Evolutionary conservation across 2,329 filamentous ascomycete genomes (phyloP), one percentile per base, ranked within the genome.

Genomic region (Diaporthe eres): DNA sequence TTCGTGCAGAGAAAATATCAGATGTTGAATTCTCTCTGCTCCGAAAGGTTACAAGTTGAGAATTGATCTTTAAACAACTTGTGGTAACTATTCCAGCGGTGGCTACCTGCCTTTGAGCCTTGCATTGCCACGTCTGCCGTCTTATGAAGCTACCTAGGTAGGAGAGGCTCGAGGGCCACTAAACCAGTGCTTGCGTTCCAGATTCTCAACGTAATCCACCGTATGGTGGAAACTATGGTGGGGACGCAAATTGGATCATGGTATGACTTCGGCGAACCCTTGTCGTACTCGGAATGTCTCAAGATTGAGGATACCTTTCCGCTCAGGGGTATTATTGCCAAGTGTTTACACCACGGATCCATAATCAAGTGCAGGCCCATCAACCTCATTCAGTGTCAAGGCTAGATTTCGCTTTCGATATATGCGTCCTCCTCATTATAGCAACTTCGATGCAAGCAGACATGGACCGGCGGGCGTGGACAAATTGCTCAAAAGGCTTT

Each of bases 281-380:
- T 34, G 61, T 37, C 28, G 8, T n/a, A n/a, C 28, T 37, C 42
- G 17, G 12, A 49, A 19, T 67, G 61, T 67, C 61, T 67, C 61
- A 67, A 67, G n/a, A 49, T 47, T 31, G 61, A 67, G 44, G 61
- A 67, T n/a, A 51, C 28, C 63, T 51, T 53, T 37, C 13, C 47
- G 8, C 44, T 39, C 34, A 39, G 47, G 65, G 65, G 47, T 17
- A 37, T 19, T 10, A 53, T 28, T 39, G 44, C 44, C 31, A 68
- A 68, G 28, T 39, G 19, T 22, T n/a, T 25, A 12, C 53, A 68
- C 22, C 19, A 51, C 15, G 25, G 4, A 19, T 47, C 37, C n/a
- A 63, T 7, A 53, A 6, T 9, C 7, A 1, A 28, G 8, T 39
- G 42, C 34, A 55, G 19, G 7, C 15, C n/a, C 49, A 42, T 49